Evolutionary conservation across 2,329 filamentous ascomycete genomes (phyloP).

Genomic region (Xylaria sp.): DNA sequence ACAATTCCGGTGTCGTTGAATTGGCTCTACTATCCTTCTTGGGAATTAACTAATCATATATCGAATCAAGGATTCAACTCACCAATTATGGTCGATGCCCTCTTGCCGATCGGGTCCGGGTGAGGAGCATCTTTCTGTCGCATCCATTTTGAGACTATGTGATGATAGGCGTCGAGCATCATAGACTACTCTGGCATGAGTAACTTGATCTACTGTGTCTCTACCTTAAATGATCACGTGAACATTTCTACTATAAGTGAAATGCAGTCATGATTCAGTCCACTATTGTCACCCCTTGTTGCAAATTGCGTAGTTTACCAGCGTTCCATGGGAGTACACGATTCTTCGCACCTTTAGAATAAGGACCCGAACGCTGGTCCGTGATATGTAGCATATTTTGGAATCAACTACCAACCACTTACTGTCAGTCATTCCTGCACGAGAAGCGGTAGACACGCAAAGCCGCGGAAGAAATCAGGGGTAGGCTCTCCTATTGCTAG

Average conservation of each 20-base stretch:
- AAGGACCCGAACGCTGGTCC: no score
- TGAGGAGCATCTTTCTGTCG: no score
- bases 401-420: no score
- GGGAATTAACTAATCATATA: background rate
- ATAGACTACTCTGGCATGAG: background rate
- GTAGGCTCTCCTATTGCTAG: no score
- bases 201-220: background rate
- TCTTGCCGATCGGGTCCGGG: no score
- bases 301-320: background rate
- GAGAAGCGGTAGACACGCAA: no score
- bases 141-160: background rate
- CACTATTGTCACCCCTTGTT: background rate
- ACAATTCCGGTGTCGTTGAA: background rate
- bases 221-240: background rate
- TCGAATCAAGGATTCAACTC: background rate
- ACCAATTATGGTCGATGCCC: background rate
- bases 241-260: no score
- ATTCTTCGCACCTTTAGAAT: background rate
- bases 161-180: background rate
- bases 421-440: no score
- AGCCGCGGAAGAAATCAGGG: no score
- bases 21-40: background rate
- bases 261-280: background rate
- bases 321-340: background rate
- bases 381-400: no score